Evolutionary conservation across 1,284 basidiomycete species (phyloP).

Genomic region (Malassezia slooffiae): DNA sequence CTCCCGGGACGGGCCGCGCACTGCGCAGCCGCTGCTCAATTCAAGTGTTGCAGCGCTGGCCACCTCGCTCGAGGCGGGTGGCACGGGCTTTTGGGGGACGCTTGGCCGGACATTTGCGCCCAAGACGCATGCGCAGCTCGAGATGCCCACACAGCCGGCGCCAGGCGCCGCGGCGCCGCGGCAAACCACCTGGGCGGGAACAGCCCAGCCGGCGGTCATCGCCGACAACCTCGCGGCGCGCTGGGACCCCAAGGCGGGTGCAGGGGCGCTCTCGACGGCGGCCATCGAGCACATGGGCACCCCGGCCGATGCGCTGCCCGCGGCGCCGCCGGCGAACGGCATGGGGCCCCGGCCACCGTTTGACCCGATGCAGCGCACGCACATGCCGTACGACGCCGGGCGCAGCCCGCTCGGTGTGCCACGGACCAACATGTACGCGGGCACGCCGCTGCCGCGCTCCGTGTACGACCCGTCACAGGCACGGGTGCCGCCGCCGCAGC

Average conservation of each 20-base stretch:
- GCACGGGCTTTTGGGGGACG: constrained; percentile 33
- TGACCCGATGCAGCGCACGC: no score
- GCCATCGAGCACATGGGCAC: background rate
- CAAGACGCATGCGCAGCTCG: constrained; percentile 1
- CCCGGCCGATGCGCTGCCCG: constrained; percentile 3
- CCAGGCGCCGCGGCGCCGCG: no score
- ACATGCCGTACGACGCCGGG: no score
- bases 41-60: constrained; percentile 21
- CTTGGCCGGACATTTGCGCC: constrained; percentile 12
- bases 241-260: background rate
- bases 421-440: no score
- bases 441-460: no score
- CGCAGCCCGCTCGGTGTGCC: no score
- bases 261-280: background rate
- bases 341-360: no score
- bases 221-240: constrained; percentile 7
- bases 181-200: constrained; percentile 4
- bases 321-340: no score
- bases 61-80: constrained; percentile 20
- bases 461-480: no score
- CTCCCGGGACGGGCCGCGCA: constrained; percentile 9
- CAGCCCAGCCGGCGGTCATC: constrained; percentile 5
- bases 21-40: constrained; percentile 5
- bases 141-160: no score
- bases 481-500: no score